Conservation (phyloP, 2,329 filamentous ascomycete species). For the Colletotrichum incanum region DNA sequence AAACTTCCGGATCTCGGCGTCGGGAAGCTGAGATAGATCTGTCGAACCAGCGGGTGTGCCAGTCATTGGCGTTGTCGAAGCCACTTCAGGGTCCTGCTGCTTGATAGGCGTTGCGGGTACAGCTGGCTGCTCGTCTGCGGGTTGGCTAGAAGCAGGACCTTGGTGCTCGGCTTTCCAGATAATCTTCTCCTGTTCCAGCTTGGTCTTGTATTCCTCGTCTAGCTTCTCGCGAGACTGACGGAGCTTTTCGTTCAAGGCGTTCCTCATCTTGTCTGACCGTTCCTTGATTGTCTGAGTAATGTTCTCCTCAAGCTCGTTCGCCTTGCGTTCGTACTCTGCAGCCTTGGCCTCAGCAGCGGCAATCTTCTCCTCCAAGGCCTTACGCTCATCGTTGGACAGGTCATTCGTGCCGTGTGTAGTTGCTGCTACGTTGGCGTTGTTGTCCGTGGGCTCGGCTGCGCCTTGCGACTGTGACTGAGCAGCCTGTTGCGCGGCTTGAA, state of each 20-base stretch:
- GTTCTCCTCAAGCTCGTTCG: slow-evolving; percentile 74
- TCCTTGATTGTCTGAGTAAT: slow-evolving; percentile 74
- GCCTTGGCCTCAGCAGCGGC: slow-evolving; percentile 73
- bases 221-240: slow-evolving; percentile 72
- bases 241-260: slow-evolving; percentile 78
- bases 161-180: slow-evolving; percentile 72
- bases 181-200: slow-evolving; percentile 75
- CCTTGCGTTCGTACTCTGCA: slow-evolving; percentile 75
- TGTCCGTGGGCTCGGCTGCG: slow-evolving; percentile 18
- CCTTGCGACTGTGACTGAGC: slow-evolving; percentile 44
- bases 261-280: slow-evolving; percentile 79
- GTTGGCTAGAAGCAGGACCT: slow-evolving; percentile 45
- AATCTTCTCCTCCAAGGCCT: slow-evolving; percentile 72
- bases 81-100: slow-evolving; percentile 49
- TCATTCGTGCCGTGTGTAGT: slow-evolving; percentile 46
- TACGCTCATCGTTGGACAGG: slow-evolving; percentile 72
- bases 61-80: slow-evolving; percentile 56
- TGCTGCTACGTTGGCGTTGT: neutral
- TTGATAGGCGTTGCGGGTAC: slow-evolving; percentile 59
- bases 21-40: slow-evolving; percentile 66
- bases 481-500: slow-evolving; percentile 54
- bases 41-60: slow-evolving; percentile 47
- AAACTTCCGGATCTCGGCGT: slow-evolving; percentile 71
- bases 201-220: slow-evolving; percentile 66
- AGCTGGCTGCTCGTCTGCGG: slow-evolving; percentile 43